These are phyloP conservation scores for Neonectria coccinea DNA, from an alignment of 2,329 filamentous ascomycete genomes.

Conservation along the genomic window DNA sequence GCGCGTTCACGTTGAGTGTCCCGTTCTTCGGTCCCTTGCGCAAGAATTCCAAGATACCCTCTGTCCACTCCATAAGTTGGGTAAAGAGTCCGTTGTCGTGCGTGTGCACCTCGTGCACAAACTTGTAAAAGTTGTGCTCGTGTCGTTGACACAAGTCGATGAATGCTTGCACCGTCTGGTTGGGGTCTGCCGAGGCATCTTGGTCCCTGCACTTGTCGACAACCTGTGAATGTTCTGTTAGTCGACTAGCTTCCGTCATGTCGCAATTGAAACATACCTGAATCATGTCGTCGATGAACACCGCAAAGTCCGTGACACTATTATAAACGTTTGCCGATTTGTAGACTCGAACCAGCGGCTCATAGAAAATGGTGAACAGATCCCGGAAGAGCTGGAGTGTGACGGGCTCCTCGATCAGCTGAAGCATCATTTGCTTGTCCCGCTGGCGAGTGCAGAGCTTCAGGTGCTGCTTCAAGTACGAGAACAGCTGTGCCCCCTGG, in stretches of 20 bases:
- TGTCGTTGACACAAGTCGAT: slow-evolving; percentile 96
- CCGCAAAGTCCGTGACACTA: slow-evolving; percentile 95
- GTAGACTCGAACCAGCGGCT: slow-evolving; percentile 95
- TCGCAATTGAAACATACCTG: slow-evolving; percentile 61
- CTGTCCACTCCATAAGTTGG: slow-evolving; percentile 96
- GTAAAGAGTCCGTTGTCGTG: slow-evolving; percentile 98
- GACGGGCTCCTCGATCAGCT: slow-evolving; percentile 95
- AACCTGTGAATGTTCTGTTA: slow-evolving; percentile 56
- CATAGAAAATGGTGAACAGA: slow-evolving; percentile 98
- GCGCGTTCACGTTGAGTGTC: slow-evolving; percentile 91
- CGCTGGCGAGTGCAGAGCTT: slow-evolving; percentile 92
- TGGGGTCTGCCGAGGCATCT: slow-evolving; percentile 93
- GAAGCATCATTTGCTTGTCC: slow-evolving; percentile 97
- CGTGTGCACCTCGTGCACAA: slow-evolving; percentile 96
- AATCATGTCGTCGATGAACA: slow-evolving; percentile 94
- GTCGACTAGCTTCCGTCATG: background rate
- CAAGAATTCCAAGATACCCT: slow-evolving; percentile 93
- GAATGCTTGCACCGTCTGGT: slow-evolving; percentile 97
- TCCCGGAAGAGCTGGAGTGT: slow-evolving; percentile 96
- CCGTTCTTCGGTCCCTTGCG: slow-evolving; percentile 87
- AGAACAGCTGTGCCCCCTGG: slow-evolving; percentile 91
- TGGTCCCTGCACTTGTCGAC: slow-evolving; percentile 74
- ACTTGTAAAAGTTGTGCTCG: slow-evolving; percentile 98
- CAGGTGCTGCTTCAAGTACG: slow-evolving; percentile 91
- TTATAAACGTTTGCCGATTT: slow-evolving; percentile 99